Evolutionary conservation across 768 basidiomycete genomes (phyloP), one percentile per base, ranked within the genome.

Genomic region (Lactifluus subvellereus): DNA sequence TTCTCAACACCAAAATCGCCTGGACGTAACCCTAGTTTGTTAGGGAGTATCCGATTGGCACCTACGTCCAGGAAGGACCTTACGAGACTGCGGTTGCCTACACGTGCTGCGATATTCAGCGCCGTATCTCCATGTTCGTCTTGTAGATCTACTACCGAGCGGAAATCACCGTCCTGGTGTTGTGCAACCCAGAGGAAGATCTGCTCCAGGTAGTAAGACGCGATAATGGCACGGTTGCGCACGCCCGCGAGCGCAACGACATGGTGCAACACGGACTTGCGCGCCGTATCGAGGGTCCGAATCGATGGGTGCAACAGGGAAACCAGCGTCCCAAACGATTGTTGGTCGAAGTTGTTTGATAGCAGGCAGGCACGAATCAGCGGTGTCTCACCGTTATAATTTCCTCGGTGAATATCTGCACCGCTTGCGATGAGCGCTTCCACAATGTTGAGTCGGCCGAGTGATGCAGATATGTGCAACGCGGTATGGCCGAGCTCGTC

Each of bases 101-200:
- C 89, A 60, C 96, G 77, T 0, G 96, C 95, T 14, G 96, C 93
- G 69, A 98, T 91, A 75, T 97, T 97, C 69, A 99, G 74, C 7
- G 93, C 93, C 0, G 96, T 98, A 71, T 99, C 97, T 0, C 96
- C 97, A 72, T 98, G 88, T 67, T 91, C 86, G 71, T 99, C 97
- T 74, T 93, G 91, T 47, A 96, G 77, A 73, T 98, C 93, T 11
- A 98, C 86, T 55, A 98, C 75, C 5, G 84, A 86, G 68, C 80
- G 80, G 71, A 92, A 94, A 68, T 88, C 85, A 1, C 87, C 89
- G 8, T 80, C 82, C 68, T 93, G 84, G 63, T 87, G 77, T 60
- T 88, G 82, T 18, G 87, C 92, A 67, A 98, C 84, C 85, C 87
- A 93, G 65, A 86, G 80, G 68, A 98, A 85, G 57, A 98, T 84